Evolutionary conservation across 306 rosid species (phyloP).

Genomic region (Quercus parvula): DNA sequence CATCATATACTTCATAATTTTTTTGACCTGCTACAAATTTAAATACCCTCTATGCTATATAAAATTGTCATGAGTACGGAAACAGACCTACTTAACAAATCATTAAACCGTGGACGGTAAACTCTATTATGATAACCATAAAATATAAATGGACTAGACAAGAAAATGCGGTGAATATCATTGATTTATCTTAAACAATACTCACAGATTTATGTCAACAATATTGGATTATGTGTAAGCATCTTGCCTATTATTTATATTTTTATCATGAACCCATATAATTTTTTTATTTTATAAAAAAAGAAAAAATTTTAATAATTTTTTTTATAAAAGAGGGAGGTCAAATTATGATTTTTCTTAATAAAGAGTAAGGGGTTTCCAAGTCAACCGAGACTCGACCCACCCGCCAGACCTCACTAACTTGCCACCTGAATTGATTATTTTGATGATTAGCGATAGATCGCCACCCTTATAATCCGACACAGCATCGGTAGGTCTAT

Average conservation of each 20-base stretch:
- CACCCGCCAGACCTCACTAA: no score
- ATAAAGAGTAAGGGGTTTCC: no score
- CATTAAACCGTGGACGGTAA: not conserved
- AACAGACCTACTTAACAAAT: not conserved
- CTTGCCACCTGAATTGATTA: no score
- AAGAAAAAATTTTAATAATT: no score
- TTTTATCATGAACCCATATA: no score
- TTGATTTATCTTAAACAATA: not conserved
- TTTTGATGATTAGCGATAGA: no score
- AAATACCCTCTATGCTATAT: not conserved
- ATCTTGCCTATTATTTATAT: slow-evolving; percentile 8
- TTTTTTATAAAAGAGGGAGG: no score
- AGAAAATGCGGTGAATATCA: not conserved
- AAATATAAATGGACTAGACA: not conserved
- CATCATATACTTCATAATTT: not conserved
- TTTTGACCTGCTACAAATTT: not conserved
- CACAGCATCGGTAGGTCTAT: no score
- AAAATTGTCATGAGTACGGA: not conserved
- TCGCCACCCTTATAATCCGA: no score
- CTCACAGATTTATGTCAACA: slow-evolving; percentile 7
- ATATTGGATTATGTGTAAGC: not conserved
- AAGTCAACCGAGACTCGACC: no score
- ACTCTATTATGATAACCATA: not conserved
- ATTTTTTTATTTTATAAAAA: no score
- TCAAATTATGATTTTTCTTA: no score